These are phyloP conservation scores for Leptographium flavum DNA, from an alignment of 2,329 filamentous ascomycete genomes.

Conservation along the genomic window DNA sequence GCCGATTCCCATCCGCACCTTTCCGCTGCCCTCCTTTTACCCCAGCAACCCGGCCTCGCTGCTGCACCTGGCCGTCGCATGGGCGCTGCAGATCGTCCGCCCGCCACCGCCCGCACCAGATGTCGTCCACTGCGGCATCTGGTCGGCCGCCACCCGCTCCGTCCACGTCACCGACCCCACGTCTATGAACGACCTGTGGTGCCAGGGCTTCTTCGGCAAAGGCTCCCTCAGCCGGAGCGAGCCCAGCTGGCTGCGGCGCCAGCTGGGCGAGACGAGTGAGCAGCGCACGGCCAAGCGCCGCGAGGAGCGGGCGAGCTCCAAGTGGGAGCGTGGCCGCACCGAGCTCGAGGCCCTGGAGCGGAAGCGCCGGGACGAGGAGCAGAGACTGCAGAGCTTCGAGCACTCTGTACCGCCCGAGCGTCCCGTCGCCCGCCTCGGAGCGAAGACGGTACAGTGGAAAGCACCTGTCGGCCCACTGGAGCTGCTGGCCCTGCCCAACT, in stretches of 20 bases:
- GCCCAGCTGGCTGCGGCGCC: conserved; percentile 34
- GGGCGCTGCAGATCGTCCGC: conserved; percentile 58
- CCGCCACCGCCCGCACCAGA: conserved; percentile 51
- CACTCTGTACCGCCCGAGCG: background rate
- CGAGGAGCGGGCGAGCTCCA: conserved; percentile 68
- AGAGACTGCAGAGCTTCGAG: background rate
- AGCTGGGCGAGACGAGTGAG: conserved; percentile 49
- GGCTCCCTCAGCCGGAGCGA: conserved; percentile 87
- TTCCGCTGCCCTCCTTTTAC: conserved; percentile 76
- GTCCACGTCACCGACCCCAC: conserved; percentile 68
- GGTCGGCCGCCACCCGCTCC: conserved; percentile 68
- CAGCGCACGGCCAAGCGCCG: conserved; percentile 63
- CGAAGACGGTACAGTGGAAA: background rate
- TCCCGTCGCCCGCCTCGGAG: background rate
- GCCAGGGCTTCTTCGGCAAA: conserved; percentile 95
- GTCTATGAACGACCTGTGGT: conserved; percentile 74
- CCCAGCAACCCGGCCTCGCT: conserved; percentile 86
- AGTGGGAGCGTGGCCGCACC: conserved; percentile 79
- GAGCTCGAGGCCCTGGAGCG: conserved; percentile 74
- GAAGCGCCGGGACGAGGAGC: conserved; percentile 34
- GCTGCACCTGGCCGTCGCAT: conserved; percentile 63
- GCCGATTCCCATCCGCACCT: conserved; percentile 65
- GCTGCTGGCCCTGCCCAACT: background rate
- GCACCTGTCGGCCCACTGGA: too few species aligned
- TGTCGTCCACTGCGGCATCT: conserved; percentile 56